These are phyloP conservation scores for Acmispon strigosus DNA, from an alignment of 306 rosid species.

Conservation along the genomic window DNA sequence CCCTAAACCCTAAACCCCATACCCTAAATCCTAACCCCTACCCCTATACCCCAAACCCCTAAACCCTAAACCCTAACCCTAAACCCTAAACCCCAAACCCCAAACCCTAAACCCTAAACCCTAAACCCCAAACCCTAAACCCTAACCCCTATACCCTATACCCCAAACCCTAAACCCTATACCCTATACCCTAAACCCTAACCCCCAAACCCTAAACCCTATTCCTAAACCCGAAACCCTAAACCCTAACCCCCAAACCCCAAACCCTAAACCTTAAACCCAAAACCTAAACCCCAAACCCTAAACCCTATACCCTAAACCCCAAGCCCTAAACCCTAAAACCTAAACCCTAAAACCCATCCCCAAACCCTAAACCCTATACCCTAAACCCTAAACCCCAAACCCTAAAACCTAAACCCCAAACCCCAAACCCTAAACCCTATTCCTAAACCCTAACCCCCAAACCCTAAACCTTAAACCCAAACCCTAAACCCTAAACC, in stretches of 20 bases:
- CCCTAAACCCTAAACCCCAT: not conserved
- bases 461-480: not conserved
- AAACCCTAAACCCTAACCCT: slow-evolving; percentile 1
- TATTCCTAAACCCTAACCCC: not conserved
- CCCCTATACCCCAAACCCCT: slow-evolving; percentile 13
- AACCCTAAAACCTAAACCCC: not conserved
- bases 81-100: slow-evolving; percentile 6
- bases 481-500: not conserved
- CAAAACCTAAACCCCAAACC: not conserved
- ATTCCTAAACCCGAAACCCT: slow-evolving; percentile 17
- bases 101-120: not conserved
- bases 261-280: not conserved
- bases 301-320: not conserved
- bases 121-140: slow-evolving; percentile 16
- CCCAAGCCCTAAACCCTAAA: not conserved
- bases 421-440: not conserved
- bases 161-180: not conserved
- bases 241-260: slow-evolving; percentile 21
- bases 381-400: not conserved
- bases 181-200: slow-evolving; percentile 2
- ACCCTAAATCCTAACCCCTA: not conserved
- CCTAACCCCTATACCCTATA: not conserved
- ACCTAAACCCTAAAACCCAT: not conserved
- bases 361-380: not conserved
- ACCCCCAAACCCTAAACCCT: slow-evolving; percentile 17